Evolutionary conservation across 208 protist species (phyloP).

Genomic region (Herpetomonas muscarum): DNA sequence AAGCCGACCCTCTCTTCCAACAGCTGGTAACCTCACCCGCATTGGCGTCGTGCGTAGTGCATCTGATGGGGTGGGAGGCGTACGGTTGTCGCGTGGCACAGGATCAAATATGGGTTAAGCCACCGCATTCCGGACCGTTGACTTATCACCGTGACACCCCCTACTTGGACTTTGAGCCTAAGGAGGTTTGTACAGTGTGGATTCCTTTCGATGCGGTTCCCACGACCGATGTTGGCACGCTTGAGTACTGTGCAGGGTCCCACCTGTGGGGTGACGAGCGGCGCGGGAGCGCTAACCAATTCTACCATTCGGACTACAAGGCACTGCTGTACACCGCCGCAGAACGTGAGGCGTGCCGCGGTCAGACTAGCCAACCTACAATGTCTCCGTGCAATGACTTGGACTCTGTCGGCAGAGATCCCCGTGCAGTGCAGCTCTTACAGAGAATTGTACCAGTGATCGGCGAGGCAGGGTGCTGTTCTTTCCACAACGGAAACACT

Average conservation of each 20-base stretch:
- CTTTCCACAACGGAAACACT: conserved; percentile 27
- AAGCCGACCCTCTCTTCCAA: conserved; percentile 7
- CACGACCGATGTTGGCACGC: conserved; percentile 20
- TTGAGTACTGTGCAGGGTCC: conserved; percentile 43
- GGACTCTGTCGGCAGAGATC: too few species aligned
- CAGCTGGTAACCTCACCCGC: conserved; percentile 17
- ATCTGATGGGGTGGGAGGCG: conserved; percentile 31
- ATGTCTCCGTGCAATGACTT: not conserved
- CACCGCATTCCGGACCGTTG: conserved; percentile 23
- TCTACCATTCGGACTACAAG: conserved; percentile 36
- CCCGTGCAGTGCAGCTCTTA: too few species aligned
- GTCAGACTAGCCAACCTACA: not conserved
- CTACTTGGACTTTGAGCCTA: conserved; percentile 35
- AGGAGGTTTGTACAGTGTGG: conserved; percentile 45
- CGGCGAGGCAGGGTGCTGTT: conserved; percentile 23
- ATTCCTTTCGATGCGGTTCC: conserved; percentile 21
- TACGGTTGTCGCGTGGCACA: conserved; percentile 31
- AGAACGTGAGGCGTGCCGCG: conserved; percentile 11
- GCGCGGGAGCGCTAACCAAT: conserved; percentile 37
- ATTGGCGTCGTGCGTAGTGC: conserved; percentile 9
- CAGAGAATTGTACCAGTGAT: conserved; percentile 8
- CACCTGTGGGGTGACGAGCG: conserved; percentile 18
- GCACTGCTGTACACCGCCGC: conserved; percentile 24
- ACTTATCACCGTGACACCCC: conserved; percentile 50
- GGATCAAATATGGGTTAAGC: conserved; percentile 43